Conservation (phyloP, 2,329 filamentous ascomycete genomes). For the Paracoccidioides lutzii region DNA sequence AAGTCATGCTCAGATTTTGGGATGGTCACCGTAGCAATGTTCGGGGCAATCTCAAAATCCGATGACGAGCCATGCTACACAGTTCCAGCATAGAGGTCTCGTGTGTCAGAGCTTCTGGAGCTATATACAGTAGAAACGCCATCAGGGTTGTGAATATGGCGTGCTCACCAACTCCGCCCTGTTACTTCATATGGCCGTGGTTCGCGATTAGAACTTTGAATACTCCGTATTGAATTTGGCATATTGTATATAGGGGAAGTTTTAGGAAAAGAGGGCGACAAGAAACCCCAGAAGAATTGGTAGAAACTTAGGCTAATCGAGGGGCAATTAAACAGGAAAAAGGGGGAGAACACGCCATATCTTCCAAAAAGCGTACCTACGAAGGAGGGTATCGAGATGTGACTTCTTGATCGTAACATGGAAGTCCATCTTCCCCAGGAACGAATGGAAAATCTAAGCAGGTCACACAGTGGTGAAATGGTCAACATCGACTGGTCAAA, state of each 20-base stretch:
- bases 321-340: not conserved
- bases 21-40: constrained; percentile 39
- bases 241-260: not conserved
- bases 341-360: not conserved
- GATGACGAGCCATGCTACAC: constrained; percentile 29
- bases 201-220: not conserved
- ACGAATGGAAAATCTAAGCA: not conserved
- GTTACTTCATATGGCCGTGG: not conserved
- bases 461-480: not conserved
- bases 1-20: constrained; percentile 48
- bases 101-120: not conserved
- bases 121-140: not conserved
- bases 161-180: constrained; percentile 6
- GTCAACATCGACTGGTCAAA: not conserved
- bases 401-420: constrained; percentile 47
- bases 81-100: constrained; percentile 14
- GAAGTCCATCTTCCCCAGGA: constrained; percentile 15
- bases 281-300: too few species aligned
- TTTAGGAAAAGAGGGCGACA: not conserved
- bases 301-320: not conserved
- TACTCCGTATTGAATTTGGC: not conserved
- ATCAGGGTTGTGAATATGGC: not conserved
- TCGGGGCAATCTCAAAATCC: constrained; percentile 25
- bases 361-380: constrained; percentile 38
- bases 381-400: constrained; percentile 49